A percentile compares a stretch with the other conserved stretches of the same genome.
Evolutionary conservation across 352 stramenopile species (phyloP).

Genomic region (Saprolegnia parasitica): DNA sequence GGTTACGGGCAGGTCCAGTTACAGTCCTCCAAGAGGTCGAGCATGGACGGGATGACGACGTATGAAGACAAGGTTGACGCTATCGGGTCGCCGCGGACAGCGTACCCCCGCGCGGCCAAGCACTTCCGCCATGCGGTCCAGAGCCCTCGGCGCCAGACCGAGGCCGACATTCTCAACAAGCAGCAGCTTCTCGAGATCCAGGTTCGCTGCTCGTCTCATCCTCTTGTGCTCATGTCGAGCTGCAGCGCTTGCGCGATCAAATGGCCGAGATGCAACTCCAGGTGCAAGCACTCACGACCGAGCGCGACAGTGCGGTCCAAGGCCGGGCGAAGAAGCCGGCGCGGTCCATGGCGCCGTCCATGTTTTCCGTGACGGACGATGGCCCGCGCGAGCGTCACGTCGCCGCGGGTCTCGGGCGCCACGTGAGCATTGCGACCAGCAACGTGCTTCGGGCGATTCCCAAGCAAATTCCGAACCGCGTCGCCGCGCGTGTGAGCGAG

Average conservation of each 20-base stretch:
- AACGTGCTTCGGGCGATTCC: slow-evolving; percentile 38
- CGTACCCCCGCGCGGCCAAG: neutral
- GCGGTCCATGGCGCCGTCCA: slow-evolving; percentile 37
- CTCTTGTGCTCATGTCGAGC: neutral
- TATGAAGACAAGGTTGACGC: too few species aligned
- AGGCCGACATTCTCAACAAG: neutral
- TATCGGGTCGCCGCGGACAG: too few species aligned
- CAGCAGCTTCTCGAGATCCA: slow-evolving; percentile 27
- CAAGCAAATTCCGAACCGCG: slow-evolving; percentile 25
- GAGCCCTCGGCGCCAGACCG: neutral
- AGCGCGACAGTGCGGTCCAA: neutral
- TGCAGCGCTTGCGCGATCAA: slow-evolving; percentile 21
- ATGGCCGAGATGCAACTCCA: slow-evolving; percentile 18
- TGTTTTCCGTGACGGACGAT: slow-evolving; percentile 53
- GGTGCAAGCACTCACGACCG: neutral
- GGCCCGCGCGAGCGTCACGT: slow-evolving; percentile 35
- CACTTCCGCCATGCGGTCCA: neutral
- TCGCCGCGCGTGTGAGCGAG: slow-evolving; percentile 44
- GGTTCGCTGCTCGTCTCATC: slow-evolving; percentile 1
- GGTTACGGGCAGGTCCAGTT: too few species aligned
- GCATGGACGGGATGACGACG: too few species aligned
- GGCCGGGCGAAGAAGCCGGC: slow-evolving; percentile 25
- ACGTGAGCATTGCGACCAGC: slow-evolving; percentile 46
- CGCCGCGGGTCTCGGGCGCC: slow-evolving; percentile 41
- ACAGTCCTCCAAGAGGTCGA: too few species aligned